These are phyloP conservation scores for Catunica adiposa DNA, from an alignment of 2,329 filamentous ascomycete species.

Conservation along the genomic window DNA sequence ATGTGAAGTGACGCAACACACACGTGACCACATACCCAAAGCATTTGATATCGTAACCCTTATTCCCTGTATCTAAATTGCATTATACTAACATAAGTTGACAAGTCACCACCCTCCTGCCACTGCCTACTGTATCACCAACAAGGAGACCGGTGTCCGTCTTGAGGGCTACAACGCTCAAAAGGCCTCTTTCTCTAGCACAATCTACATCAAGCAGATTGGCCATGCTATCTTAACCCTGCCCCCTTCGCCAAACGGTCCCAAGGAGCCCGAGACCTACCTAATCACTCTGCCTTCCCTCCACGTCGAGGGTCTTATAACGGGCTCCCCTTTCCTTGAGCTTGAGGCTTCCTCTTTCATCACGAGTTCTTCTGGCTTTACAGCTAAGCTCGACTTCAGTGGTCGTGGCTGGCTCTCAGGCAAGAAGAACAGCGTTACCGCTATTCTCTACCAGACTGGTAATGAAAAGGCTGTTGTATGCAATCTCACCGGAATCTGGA, in stretches of 20 bases:
- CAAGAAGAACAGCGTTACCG: constrained; percentile 84
- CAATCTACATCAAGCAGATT: constrained; percentile 88
- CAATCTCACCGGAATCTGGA: constrained; percentile 84
- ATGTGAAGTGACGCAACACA: not conserved
- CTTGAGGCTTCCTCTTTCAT: constrained; percentile 76
- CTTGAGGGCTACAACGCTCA: constrained; percentile 88
- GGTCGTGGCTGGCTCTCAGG: constrained; percentile 90
- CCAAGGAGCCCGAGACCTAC: constrained; percentile 46
- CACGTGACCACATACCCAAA: not conserved
- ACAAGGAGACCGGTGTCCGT: constrained; percentile 63
- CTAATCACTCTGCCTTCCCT: constrained; percentile 81
- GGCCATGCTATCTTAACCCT: constrained; percentile 75
- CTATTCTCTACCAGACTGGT: constrained; percentile 53
- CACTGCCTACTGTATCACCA: constrained; percentile 85
- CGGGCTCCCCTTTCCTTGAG: constrained; percentile 76
- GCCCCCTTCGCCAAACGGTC: constrained; percentile 27
- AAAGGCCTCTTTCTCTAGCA: constrained; percentile 84
- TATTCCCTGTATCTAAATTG: not conserved
- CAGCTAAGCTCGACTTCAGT: constrained; percentile 79
- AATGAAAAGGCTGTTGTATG: constrained; percentile 60
- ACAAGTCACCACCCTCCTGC: constrained; percentile 79
- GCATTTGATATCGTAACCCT: not conserved
- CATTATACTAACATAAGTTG: not conserved
- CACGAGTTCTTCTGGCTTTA: constrained; percentile 69
- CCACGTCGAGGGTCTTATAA: constrained; percentile 87